Base-by-base conservation (phyloP, 129 eudicot species). In the Glebionis coronaria region DNA sequence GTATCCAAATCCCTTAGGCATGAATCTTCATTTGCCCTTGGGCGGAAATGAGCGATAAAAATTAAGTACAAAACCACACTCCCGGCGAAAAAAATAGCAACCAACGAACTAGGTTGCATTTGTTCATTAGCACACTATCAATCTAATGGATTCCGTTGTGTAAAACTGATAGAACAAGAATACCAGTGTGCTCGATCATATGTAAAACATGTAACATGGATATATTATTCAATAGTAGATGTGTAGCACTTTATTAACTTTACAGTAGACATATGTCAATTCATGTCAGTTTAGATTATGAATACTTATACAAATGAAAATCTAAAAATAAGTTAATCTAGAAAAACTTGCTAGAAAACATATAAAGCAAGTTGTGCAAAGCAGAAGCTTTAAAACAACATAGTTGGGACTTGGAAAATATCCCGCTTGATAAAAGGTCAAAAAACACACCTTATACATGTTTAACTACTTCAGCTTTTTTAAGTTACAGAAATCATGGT, bases 51-150 rank as follows among this genome's bases (percentile, higher is more conserved):
- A n/a, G n/a, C n/a, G n/a, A n/a, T n/a, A n/a, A n/a, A n/a, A n/a
- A n/a, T n/a, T n/a, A n/a, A n/a, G n/a, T n/a, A n/a, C n/a, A n/a
- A n/a, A n/a, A 23, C 51, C 69, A 10, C 64, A 28, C 4, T 65
- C 40, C 20, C 52, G 21, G 16, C 20, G 46, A 65, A 76, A 52
- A 53, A 61, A 44, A 1, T 61, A 52, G 59, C 18, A 20, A 18
- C 28, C 56, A 9, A 20, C n/a, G 14, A 56, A 12, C 23, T 51
- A 29, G 25, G 25, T 56, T 65, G 62, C 42, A 35, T 35, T 10
- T 6, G 42, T 8, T 35, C 42, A 35, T 35, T 35, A 35, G 9
- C 44, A 58, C 44, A 10, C 15, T 1, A 27, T 35, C 9, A 35
- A 35, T 35, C 42, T 35, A 35, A 7, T 7, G 2, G 42, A 35